Evolutionary conservation across 352 stramenopile genomes (phyloP), one percentile per base, ranked within the genome.

Genomic region (Globisporangium ultimum): DNA sequence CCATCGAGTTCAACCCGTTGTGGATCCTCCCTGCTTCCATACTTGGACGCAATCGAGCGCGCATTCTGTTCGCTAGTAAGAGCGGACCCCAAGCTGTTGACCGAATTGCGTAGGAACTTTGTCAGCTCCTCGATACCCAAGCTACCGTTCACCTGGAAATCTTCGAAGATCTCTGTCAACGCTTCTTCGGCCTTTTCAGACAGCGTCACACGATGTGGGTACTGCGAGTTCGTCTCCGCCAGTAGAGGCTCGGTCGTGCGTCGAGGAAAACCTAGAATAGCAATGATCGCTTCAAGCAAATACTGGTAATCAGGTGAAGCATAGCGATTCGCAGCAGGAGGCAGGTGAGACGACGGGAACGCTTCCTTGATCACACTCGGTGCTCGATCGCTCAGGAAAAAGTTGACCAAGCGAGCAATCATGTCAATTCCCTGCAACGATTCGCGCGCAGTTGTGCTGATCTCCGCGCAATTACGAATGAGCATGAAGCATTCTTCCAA

Each of bases 401-500:
- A 92, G 38, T 91, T 88, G 18, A 93, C 73, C 4, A 94, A 71
- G 0, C 87, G 80, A 45, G 83, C 81, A 61, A 92, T 72, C 81
- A 96, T 90, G 32, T 94, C 80, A 0, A 72, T 60, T 12, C 72
- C 55, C 20, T 86, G 72, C 45, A 96, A 63, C 40, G 72, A 60
- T 48, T 73, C 62, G 28, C 85, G 76, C 10, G 84, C 57, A 2
- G 67, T 80, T 14, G 53, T n/a, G 24, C 73, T 89, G 40, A 81
- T 70, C 48, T 90, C 78, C 22, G 82, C 85, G 47, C 80, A 80
- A 58, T 95, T 91, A 51, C 84, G 79, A 15, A 94, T 69, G 1
- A 94, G 71, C 74, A 91, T 87, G 60, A 94, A 95, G 50, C 79
- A 92, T 47, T 97, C 88, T 55, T 96, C 87, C 61, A 96, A 70